Conservation (phyloP, 2,329 filamentous ascomycete species). For the Aschersonia sp. region DNA sequence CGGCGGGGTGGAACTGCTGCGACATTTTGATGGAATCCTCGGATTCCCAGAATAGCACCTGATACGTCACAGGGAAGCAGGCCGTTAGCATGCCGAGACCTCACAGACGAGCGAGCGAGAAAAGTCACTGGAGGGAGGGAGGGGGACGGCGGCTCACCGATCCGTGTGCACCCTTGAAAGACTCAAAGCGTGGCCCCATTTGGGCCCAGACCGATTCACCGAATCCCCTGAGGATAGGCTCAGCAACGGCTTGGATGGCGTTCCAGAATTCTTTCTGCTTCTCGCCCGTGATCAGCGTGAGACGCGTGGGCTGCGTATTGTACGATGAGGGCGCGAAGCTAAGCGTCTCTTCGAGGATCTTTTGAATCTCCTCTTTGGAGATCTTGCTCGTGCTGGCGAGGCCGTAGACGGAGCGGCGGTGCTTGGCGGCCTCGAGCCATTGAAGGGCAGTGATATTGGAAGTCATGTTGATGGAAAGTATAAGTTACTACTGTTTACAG, state of each 20-base stretch:
- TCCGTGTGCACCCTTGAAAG: slow-evolving; percentile 9
- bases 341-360: slow-evolving; percentile 50
- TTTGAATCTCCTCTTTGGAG: slow-evolving; percentile 38
- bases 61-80: background rate
- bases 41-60: slow-evolving; percentile 58
- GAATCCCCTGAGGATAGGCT: slow-evolving; percentile 24
- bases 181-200: slow-evolving; percentile 6
- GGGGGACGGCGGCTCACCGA: slow-evolving; percentile 40
- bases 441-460: slow-evolving; percentile 7
- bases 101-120: slow-evolving; percentile 52
- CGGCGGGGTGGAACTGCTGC: slow-evolving; percentile 52
- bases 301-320: slow-evolving; percentile 74
- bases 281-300: slow-evolving; percentile 62
- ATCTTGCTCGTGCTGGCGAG: slow-evolving; percentile 46
- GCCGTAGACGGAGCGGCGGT: slow-evolving; percentile 55
- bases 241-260: slow-evolving; percentile 43
- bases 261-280: slow-evolving; percentile 80
- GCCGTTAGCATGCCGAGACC: too few relatives aligned
- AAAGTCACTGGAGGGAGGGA: slow-evolving; percentile 48
- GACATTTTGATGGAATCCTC: slow-evolving; percentile 47
- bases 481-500: too few relatives aligned
- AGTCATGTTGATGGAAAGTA: background rate
- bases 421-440: slow-evolving; percentile 32
- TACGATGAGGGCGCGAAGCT: slow-evolving; percentile 64
- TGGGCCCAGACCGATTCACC: slow-evolving; percentile 8